These are phyloP conservation scores for Termitomyces sp. DNA, from an alignment of 768 basidiomycete species.

Conservation along the genomic window DNA sequence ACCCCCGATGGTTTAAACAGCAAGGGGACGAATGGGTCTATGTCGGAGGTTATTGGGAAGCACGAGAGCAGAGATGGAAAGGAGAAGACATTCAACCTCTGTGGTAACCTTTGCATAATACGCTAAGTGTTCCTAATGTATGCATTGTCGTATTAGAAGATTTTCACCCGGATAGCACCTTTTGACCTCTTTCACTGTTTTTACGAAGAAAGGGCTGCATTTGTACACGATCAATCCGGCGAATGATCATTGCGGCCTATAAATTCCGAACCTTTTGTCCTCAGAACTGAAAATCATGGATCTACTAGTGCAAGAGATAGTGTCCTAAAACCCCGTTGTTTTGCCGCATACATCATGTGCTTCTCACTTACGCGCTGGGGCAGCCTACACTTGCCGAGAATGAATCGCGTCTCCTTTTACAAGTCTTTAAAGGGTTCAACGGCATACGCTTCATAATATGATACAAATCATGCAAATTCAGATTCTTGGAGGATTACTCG, in stretches of 20 bases:
- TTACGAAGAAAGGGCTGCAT: not conserved
- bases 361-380: slow-evolving; percentile 1
- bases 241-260: not conserved
- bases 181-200: not conserved
- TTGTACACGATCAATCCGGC: not conserved
- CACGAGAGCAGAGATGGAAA: slow-evolving; percentile 60
- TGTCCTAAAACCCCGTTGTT: slow-evolving; percentile 16
- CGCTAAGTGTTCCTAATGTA: not conserved
- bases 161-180: not conserved
- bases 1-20: slow-evolving; percentile 73
- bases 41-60: slow-evolving; percentile 80
- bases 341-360: slow-evolving; percentile 15
- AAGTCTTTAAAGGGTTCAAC: slow-evolving; percentile 2
- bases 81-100: slow-evolving; percentile 40
- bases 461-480: slow-evolving; percentile 7
- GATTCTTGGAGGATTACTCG: slow-evolving; percentile 16
- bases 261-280: not conserved
- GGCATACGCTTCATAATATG: not conserved
- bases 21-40: slow-evolving; percentile 72
- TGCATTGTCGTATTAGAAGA: not conserved
- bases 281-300: not conserved
- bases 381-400: slow-evolving; percentile 5
- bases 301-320: not conserved
- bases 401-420: not conserved
- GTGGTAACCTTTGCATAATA: slow-evolving; percentile 43